phyloP scores from a whole-genome alignment of 345 rosid species.

The Gossypium australe region DNA sequence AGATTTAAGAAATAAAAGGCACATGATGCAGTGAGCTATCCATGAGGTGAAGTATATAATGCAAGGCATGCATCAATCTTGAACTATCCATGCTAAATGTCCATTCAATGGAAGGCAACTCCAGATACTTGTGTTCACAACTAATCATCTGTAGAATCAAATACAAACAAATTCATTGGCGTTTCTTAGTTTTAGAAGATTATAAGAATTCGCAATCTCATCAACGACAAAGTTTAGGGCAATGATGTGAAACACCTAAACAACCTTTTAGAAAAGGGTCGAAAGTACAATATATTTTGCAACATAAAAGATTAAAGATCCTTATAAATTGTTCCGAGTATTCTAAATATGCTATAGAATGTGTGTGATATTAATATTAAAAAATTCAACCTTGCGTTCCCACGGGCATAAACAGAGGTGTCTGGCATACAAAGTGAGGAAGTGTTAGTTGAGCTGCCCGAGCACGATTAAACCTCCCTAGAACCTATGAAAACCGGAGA shows the following conservation, averaged over 20 bases:
- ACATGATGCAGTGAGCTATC: neutral
- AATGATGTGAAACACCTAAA: constrained; percentile 1
- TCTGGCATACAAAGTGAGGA: constrained; percentile 62
- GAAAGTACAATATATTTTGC: neutral
- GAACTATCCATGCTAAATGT: neutral
- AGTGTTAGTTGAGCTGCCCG: constrained; percentile 71
- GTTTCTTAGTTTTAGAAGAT: neutral
- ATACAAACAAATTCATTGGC: neutral
- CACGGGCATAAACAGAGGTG: constrained; percentile 85
- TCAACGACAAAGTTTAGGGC: neutral
- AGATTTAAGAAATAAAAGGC: neutral
- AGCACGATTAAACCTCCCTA: constrained; percentile 74
- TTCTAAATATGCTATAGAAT: neutral
- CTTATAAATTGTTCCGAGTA: neutral
- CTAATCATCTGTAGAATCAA: neutral
- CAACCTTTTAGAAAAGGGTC: neutral
- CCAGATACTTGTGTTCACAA: neutral
- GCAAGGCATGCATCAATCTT: neutral
- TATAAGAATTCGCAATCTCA: too few relatives aligned
- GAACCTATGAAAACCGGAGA: constrained; percentile 30
- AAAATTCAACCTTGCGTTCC: constrained; percentile 65
- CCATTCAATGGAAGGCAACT: neutral
- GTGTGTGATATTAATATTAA: neutral
- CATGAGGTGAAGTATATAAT: neutral
- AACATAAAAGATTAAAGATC: neutral